Percentiles rank a stretch among this genome's conserved stretches.
These are phyloP conservation scores for Cladophialophora chaetospira DNA, from an alignment of 2,329 filamentous ascomycete genomes.

Conservation along the genomic window DNA sequence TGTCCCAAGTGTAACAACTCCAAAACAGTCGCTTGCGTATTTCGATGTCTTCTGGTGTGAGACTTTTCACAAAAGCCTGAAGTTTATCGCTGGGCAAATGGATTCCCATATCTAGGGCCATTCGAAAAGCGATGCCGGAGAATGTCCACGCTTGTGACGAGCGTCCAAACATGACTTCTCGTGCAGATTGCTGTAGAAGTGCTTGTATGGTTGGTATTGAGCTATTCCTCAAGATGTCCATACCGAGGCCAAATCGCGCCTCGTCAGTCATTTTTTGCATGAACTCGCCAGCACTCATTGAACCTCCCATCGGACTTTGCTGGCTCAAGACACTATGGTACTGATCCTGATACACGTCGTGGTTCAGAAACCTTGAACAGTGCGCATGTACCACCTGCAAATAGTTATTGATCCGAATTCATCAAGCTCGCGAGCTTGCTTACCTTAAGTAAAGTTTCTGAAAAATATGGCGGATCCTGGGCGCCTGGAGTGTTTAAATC, in stretches of 20 bases:
- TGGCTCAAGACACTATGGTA: constrained; percentile 18
- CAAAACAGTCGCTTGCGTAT: constrained; percentile 38
- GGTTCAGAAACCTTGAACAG: constrained; percentile 31
- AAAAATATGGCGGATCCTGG: constrained; percentile 33
- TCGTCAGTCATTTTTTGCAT: constrained; percentile 31
- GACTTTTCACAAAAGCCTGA: constrained; percentile 30
- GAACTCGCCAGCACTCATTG: constrained; percentile 25
- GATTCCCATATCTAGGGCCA: constrained; percentile 37
- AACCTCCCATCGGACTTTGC: constrained; percentile 15
- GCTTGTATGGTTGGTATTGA: constrained; percentile 37
- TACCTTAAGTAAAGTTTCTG: constrained; percentile 33
- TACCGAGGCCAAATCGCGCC: constrained; percentile 34
- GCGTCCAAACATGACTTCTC: constrained; percentile 35
- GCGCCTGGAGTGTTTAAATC: constrained; percentile 24
- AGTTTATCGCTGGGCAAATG: constrained; percentile 34
- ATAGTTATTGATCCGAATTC: background rate
- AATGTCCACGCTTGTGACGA: constrained; percentile 37
- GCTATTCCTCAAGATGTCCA: constrained; percentile 35
- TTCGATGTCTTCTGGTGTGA: constrained; percentile 37
- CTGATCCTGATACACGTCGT: constrained; percentile 32
- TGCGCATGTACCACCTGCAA: constrained; percentile 31
- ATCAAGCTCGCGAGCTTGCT: constrained; percentile 3
- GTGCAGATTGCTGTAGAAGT: constrained; percentile 36
- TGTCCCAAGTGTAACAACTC: constrained; percentile 39
- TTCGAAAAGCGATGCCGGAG: constrained; percentile 37